phyloP scores from a whole-genome alignment of 768 basidiomycete species.

The Boletus rex-veris region DNA sequence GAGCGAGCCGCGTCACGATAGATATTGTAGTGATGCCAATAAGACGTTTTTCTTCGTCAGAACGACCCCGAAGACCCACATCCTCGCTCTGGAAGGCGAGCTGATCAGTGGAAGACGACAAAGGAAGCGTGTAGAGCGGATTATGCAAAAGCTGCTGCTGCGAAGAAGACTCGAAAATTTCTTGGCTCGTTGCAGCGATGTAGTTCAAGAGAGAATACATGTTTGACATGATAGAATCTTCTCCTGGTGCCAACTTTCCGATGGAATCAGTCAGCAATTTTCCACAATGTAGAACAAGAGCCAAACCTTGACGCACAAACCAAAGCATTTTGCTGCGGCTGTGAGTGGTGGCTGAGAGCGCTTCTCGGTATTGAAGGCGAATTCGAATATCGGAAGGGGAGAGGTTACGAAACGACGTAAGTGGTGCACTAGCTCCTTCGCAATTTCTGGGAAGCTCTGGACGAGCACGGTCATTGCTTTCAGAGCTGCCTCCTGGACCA shows the following conservation, averaged over 20 bases:
- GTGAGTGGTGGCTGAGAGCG: conserved; percentile 74
- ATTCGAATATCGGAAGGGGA: conserved; percentile 84
- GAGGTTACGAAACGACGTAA: conserved; percentile 86
- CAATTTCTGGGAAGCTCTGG: conserved; percentile 81
- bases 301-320: conserved; percentile 78
- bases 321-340: conserved; percentile 87
- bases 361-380: conserved; percentile 70
- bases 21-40: conserved; percentile 90
- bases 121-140: conserved; percentile 36
- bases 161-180: conserved; percentile 54
- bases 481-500: conserved; percentile 87
- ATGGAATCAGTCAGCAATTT: conserved; percentile 5
- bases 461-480: conserved; percentile 83
- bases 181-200: conserved; percentile 80
- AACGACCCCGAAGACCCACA: conserved; percentile 58
- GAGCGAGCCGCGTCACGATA: conserved; percentile 80
- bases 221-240: conserved; percentile 89
- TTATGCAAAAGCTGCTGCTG: conserved; percentile 42
- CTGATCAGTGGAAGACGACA: conserved; percentile 40
- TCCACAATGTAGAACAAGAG: not conserved
- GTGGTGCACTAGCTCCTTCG: conserved; percentile 68
- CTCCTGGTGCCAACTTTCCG: conserved; percentile 71
- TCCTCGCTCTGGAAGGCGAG: conserved; percentile 57
- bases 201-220: conserved; percentile 96
- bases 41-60: conserved; percentile 81